A percentile compares a stretch with the other conserved stretches of the same genome.
phyloP scores from a whole-genome alignment of 2,329 filamentous ascomycete genomes.

The Mycogone perniciosa region DNA sequence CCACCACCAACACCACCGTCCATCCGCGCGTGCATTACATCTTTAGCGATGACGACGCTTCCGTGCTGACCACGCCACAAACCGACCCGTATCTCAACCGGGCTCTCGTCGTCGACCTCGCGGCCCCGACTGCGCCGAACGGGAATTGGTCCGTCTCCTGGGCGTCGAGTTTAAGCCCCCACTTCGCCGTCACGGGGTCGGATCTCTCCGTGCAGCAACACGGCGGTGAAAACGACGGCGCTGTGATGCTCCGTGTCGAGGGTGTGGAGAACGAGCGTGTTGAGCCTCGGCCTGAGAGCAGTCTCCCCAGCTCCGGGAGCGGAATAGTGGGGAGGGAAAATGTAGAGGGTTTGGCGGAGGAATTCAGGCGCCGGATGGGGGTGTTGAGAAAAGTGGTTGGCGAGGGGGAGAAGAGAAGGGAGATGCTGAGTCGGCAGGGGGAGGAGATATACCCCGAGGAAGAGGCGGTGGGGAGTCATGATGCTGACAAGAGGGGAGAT shows the following conservation, averaged over 20 bases:
- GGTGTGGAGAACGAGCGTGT: conserved; percentile 33
- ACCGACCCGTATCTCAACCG: conserved; percentile 31
- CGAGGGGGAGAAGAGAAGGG: conserved; percentile 41
- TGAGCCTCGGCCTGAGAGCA: conserved; percentile 19
- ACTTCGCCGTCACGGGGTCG: conserved; percentile 58
- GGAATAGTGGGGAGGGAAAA: conserved; percentile 37
- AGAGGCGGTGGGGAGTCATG: background rate
- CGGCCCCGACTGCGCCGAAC: conserved; percentile 18
- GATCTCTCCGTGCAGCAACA: conserved; percentile 38
- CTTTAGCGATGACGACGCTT: conserved; percentile 85
- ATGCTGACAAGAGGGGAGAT: background rate
- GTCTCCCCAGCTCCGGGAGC: conserved; percentile 24
- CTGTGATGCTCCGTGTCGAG: conserved; percentile 31
- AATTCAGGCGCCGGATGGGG: conserved; percentile 53
- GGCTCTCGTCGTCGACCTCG: conserved; percentile 51
- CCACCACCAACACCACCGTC: conserved; percentile 63
- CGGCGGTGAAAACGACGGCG: conserved; percentile 19
- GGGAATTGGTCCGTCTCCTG: conserved; percentile 51
- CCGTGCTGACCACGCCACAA: conserved; percentile 57
- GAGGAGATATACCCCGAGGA: conserved; percentile 6
- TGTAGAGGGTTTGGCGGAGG: conserved; percentile 45
- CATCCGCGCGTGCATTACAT: conserved; percentile 89
- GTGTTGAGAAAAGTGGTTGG: conserved; percentile 48
- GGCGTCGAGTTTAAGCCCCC: conserved; percentile 64
- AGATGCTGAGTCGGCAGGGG: conserved; percentile 13